phyloP scores from a whole-genome alignment of 2,329 filamentous ascomycete species.

The Trichoderma breve region DNA sequence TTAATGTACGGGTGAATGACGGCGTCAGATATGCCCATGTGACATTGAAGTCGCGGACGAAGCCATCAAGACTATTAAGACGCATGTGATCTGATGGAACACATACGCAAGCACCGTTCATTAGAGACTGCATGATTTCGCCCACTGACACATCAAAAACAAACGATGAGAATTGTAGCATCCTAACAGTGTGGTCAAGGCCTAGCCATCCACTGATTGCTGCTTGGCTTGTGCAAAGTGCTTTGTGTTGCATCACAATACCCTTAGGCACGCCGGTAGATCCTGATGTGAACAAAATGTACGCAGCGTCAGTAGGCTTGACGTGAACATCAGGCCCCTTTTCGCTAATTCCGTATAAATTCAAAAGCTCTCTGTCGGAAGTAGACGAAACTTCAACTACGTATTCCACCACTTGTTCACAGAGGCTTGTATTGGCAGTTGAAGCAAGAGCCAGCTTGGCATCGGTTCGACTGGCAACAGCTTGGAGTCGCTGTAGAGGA shows the following conservation, averaged over 20 bases:
- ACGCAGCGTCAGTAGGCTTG: not conserved
- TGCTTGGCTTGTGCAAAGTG: constrained; percentile 4
- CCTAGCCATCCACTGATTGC: not conserved
- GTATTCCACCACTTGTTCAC: not conserved
- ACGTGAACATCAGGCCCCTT: not conserved
- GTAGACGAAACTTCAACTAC: constrained; percentile 2
- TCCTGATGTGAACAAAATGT: constrained; percentile 14
- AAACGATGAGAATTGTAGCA: constrained; percentile 13
- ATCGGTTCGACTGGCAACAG: not conserved
- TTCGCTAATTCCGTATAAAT: not conserved
- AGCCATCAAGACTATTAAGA: constrained; percentile 14
- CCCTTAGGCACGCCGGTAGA: constrained; percentile 11
- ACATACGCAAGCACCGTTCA: constrained; percentile 9
- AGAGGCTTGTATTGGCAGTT: not conserved
- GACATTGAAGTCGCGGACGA: constrained; percentile 11
- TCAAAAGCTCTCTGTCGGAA: not conserved
- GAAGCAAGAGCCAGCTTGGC: constrained; percentile 9
- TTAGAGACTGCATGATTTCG: constrained; percentile 16
- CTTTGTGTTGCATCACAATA: constrained; percentile 13
- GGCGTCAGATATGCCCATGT: constrained; percentile 20
- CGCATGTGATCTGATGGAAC: constrained; percentile 19
- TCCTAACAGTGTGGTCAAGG: not conserved
- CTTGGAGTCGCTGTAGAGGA: constrained; percentile 6
- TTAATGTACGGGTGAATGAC: constrained; percentile 2
- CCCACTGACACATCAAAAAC: constrained; percentile 20